Base-by-base conservation (phyloP, 2,329 filamentous ascomycete species). In the Alternaria arborescens region DNA sequence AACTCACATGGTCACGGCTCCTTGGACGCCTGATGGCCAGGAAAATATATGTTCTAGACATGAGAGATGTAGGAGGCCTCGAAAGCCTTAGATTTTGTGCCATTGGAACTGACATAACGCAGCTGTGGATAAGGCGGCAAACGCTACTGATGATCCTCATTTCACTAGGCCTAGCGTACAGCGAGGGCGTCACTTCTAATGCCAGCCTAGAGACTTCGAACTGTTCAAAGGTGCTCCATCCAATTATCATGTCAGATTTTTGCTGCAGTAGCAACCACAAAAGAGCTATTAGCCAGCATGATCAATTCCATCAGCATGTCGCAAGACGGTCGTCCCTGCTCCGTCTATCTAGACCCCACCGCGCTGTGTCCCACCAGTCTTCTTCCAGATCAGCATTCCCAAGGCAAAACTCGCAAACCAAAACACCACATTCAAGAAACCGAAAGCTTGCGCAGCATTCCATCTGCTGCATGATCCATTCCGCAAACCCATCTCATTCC, bases 361-460 rank as follows among this genome's bases (percentile, higher is more conserved):
- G 26, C 32, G 34, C 5, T 8, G 12, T 12, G 41, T 16, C 8
- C 24, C n/a, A 16, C 32, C 18, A 34, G 28, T 18, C 18, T 41
- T 47, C 48, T 18, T 58, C 41, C 50, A 47, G 1, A 34, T 54
- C 44, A 61, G 16, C n/a, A 71, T 22, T 6, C 62, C 66, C 55
- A 64, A 53, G 2, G 62, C 32, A 51, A 64, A 68, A 50, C 88
- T 90, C 16, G 80, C 85, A 44, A 92, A 84, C 90, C 90, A 93
- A 72, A 88, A 83, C 67, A 91, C 83, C 44, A 89, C 90, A 2
- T 87, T 88, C 58, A 93, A 78, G 78, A 93, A 93, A 56, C 83
- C 80, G 71, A 93, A 92, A 10, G 90, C 90, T 70, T 91, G 85
- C 61, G 86, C 83, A 26, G 90, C 87, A 79, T 91, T 92, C 85